These are phyloP conservation scores for Colletotrichum brevisporum DNA, from an alignment of 2,329 filamentous ascomycete species.

Conservation along the genomic window DNA sequence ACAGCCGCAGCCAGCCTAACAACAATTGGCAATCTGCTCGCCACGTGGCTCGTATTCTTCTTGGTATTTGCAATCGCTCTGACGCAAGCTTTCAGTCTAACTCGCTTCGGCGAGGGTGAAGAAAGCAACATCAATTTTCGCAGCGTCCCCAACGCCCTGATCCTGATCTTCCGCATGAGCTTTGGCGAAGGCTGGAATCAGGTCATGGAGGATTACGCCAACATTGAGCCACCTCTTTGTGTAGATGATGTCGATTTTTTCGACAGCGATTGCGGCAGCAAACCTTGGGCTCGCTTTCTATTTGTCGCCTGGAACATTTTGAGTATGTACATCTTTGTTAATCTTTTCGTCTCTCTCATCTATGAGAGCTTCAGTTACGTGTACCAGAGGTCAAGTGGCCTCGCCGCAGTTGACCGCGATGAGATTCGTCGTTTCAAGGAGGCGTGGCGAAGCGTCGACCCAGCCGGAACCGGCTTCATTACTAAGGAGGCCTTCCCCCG, in stretches of 20 bases:
- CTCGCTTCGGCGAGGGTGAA: constrained; percentile 83
- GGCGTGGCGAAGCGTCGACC: constrained; percentile 96
- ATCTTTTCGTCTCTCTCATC: constrained; percentile 97
- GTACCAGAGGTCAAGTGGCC: constrained; percentile 95
- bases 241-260: constrained; percentile 81
- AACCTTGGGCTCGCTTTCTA: constrained; percentile 86
- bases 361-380: constrained; percentile 99
- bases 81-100: constrained; percentile 95
- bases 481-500: constrained; percentile 90
- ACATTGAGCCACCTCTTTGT: constrained; percentile 84
- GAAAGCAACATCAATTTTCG: constrained; percentile 90
- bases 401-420: constrained; percentile 90
- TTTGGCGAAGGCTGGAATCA: constrained; percentile 97
- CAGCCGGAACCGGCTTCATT: constrained; percentile 91
- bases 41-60: constrained; percentile 98
- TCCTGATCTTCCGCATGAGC: constrained; percentile 93
- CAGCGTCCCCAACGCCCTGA: constrained; percentile 92
- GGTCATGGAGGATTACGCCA: constrained; percentile 95
- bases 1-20: constrained; percentile 95
- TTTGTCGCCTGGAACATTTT: constrained; percentile 99
- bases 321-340: constrained; percentile 99
- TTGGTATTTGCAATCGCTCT: constrained; percentile 96
- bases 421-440: constrained; percentile 98
- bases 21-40: constrained; percentile 90
- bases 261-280: constrained; percentile 92